Percentiles rank a stretch among this genome's conserved stretches.
These are phyloP conservation scores for Platismatia glauca DNA, from an alignment of 495 filamentous ascomycete species.

Conservation along the genomic window DNA sequence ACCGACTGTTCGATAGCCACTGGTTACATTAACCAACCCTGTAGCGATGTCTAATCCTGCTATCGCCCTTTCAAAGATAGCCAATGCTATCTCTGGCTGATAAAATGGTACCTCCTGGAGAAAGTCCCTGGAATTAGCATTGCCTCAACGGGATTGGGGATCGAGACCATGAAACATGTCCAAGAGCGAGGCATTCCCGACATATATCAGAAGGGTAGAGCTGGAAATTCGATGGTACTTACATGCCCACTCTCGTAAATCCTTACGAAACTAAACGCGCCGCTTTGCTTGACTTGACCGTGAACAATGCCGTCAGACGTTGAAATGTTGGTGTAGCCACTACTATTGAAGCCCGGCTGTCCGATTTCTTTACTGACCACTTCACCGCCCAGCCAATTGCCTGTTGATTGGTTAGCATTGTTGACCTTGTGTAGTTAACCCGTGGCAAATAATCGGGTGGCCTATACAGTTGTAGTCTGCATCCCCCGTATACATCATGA, in stretches of 20 bases:
- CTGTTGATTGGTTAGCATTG: conserved; percentile 5
- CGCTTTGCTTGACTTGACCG: conserved; percentile 49
- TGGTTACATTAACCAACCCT: conserved; percentile 29
- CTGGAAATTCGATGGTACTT: neutral
- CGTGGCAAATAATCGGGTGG: neutral
- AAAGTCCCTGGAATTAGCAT: neutral
- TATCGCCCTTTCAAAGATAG: conserved; percentile 47
- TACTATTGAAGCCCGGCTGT: conserved; percentile 33
- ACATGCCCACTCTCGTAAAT: conserved; percentile 51
- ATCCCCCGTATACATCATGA: conserved; percentile 61
- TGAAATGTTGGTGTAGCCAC: conserved; percentile 43
- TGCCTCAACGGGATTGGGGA: neutral
- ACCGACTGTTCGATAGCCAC: conserved; percentile 42
- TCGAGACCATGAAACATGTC: neutral
- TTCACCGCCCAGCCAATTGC: conserved; percentile 23
- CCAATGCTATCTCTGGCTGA: conserved; percentile 47
- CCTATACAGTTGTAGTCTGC: conserved; percentile 47
- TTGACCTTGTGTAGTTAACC: neutral
- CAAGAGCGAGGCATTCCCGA: neutral
- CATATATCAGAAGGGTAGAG: neutral
- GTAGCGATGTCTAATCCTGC: conserved; percentile 50
- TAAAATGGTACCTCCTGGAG: conserved; percentile 46
- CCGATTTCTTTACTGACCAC: conserved; percentile 32
- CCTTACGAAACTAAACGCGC: conserved; percentile 51
- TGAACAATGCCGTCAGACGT: conserved; percentile 39